Evolutionary conservation across 148 eudicot genomes (phyloP).

Genomic region (Rhododendron ferrugineum): DNA sequence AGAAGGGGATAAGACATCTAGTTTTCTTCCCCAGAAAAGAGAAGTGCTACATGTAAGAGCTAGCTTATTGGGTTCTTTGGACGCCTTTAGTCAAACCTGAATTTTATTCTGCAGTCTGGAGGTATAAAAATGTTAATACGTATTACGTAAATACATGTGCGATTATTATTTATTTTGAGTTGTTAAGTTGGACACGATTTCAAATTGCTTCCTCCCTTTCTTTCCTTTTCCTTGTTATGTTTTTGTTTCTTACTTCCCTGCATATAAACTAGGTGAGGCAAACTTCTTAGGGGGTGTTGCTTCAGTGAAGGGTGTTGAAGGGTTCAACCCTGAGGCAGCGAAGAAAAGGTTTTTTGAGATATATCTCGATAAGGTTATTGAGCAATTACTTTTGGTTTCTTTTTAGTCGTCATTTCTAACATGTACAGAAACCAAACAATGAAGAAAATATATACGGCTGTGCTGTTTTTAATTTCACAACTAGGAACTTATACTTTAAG

Average conservation of each 20-base stretch:
- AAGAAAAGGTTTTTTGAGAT: constrained; percentile 96
- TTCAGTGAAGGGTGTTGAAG: constrained; percentile 62
- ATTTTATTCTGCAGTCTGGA: neutral
- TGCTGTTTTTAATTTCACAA: constrained; percentile 7
- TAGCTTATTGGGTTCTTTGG: neutral
- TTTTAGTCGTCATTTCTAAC: neutral
- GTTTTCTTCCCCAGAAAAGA: neutral
- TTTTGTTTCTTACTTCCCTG: constrained; percentile 5
- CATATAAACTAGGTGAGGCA: constrained; percentile 64
- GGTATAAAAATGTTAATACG: neutral
- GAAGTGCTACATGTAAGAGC: neutral
- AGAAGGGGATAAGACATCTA: neutral
- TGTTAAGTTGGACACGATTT: neutral
- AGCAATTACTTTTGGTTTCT: constrained; percentile 1
- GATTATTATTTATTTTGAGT: neutral
- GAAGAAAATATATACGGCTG: neutral
- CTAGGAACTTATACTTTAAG: neutral
- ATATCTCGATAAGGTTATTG: constrained; percentile 78
- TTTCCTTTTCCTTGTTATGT: neutral
- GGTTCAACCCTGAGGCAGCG: constrained; percentile 70
- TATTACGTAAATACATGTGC: neutral
- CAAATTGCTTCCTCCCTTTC: neutral
- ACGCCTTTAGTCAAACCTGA: neutral
- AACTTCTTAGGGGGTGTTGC: constrained; percentile 98
- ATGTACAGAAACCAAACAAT: neutral